These are phyloP conservation scores for Ceratocystis colombiana DNA, from an alignment of 2,329 filamentous ascomycete species.

Conservation along the genomic window DNA sequence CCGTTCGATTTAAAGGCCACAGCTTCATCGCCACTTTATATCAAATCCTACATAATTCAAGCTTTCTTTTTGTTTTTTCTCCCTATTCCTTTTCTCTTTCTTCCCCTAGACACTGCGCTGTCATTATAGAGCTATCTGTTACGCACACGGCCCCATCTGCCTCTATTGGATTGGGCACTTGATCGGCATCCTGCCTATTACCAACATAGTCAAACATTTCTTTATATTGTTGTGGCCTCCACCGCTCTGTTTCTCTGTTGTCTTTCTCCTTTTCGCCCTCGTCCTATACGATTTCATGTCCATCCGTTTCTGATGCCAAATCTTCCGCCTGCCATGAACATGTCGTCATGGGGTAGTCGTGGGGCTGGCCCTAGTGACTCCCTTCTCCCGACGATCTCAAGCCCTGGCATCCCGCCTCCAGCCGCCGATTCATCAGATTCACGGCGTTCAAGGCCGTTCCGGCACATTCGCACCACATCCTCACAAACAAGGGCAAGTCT, in stretches of 20 bases:
- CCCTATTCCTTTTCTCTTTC: background rate
- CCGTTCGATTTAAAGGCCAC: slow-evolving; percentile 7
- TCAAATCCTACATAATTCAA: slow-evolving; percentile 7
- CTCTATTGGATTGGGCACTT: slow-evolving; percentile 1
- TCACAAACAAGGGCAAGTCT: slow-evolving; percentile 45
- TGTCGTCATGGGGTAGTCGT: slow-evolving; percentile 23
- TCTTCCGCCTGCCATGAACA: slow-evolving; percentile 21
- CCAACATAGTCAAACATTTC: background rate
- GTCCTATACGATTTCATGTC: background rate
- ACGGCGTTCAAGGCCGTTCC: slow-evolving; percentile 28
- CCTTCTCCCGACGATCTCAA: slow-evolving; percentile 24
- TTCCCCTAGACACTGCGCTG: background rate
- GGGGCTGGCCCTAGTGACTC: slow-evolving; percentile 21
- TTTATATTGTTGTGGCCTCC: slow-evolving; percentile 6
- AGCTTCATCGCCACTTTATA: slow-evolving; percentile 6
- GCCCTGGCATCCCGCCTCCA: slow-evolving; percentile 22
- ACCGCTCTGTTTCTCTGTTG: background rate
- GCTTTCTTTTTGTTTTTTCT: background rate
- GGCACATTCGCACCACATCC: slow-evolving; percentile 43
- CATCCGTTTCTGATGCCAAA: slow-evolving; percentile 9
- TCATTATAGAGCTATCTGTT: background rate
- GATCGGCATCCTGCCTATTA: background rate
- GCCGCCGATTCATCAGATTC: slow-evolving; percentile 31
- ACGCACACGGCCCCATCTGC: background rate
- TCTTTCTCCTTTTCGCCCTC: background rate